Evolutionary conservation across 1,284 basidiomycete species (phyloP), one percentile per base, ranked within the genome.

Genomic region (Takashimella tepidaria): DNA sequence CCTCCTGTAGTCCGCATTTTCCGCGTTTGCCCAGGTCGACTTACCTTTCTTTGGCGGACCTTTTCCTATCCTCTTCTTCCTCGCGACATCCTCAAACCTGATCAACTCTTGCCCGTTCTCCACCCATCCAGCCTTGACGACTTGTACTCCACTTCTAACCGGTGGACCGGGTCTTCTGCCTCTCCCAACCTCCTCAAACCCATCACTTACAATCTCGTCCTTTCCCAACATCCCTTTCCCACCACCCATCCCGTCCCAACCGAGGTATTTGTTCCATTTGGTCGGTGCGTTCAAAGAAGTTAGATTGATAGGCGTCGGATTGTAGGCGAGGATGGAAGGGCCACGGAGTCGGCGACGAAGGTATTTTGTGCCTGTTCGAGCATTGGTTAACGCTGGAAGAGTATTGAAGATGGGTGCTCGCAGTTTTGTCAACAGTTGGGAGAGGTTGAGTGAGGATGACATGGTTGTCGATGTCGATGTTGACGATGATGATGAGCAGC

Each of bases 351-450:
- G 80, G 24, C 80, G 78, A 41, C 85, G 83, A 47, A 92, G 82
- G 77, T 92, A 88, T 75, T 92, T 92, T 20, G 87, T 84, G 27
- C 90, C 90, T 0, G 87, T 90, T 23, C 90, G 84, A 5, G 82
- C 70, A 42, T 83, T 83, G 4, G 80, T 81, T 0, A 89, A 89
- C 74, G 92, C 93, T 74, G 86, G 89, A 2, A 85, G 80, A 4
- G 89, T 92, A 70, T 89, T 83, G 71, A 93, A 93, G 52, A 95
- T 83, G 13, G 62, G 61, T 23, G 72, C 70, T 20, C 70, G 73
- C 26, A 75, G 56, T 31, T 61, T 55, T 4, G 66, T 62, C 53
- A 73, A 66, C 31, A 69, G 54, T 24, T 57, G 49, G 48, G 58
- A 60, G 19, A 72, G 55, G 41, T 53, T 58, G 16, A 25, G 13